Conservation (phyloP, 2,329 filamentous ascomycete species). For the Aureobasidium sp. region DNA sequence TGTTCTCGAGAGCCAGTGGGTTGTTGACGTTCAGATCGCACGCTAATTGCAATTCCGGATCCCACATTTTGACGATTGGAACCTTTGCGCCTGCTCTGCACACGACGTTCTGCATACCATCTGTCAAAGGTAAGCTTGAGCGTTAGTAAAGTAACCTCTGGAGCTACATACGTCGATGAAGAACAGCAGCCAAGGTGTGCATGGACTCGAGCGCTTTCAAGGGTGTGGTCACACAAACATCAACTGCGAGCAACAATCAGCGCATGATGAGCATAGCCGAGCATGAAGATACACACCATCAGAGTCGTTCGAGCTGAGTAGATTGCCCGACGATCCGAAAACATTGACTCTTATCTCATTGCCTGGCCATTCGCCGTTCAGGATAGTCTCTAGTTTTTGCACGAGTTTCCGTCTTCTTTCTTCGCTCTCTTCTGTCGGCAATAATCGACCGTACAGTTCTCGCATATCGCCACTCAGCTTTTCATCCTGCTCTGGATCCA, state of each 20-base stretch:
- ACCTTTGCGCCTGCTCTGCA: conserved; percentile 94
- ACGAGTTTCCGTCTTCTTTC: conserved; percentile 68
- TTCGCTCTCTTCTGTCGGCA: conserved; percentile 75
- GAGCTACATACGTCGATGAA: conserved; percentile 67
- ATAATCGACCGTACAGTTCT: conserved; percentile 74
- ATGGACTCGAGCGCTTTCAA: conserved; percentile 84
- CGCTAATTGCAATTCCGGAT: conserved; percentile 79
- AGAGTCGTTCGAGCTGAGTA: conserved; percentile 89
- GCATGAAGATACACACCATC: conserved; percentile 58
- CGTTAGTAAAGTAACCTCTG: background rate
- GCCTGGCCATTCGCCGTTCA: conserved; percentile 88
- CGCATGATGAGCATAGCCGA: background rate
- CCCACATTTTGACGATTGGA: conserved; percentile 98
- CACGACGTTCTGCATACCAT: conserved; percentile 93
- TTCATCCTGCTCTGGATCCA: conserved; percentile 66
- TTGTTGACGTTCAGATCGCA: conserved; percentile 99
- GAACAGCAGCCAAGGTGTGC: conserved; percentile 79
- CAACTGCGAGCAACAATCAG: conserved; percentile 54
- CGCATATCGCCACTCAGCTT: conserved; percentile 76
- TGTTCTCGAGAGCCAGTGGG: conserved; percentile 88
- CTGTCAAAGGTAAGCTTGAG: conserved; percentile 40
- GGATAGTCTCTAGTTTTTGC: conserved; percentile 77
- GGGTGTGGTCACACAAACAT: conserved; percentile 92
- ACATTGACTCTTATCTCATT: conserved; percentile 84
- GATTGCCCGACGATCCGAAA: conserved; percentile 96